These are phyloP conservation scores for Solioccasus polychromus DNA, from an alignment of 768 basidiomycete species.

Conservation along the genomic window DNA sequence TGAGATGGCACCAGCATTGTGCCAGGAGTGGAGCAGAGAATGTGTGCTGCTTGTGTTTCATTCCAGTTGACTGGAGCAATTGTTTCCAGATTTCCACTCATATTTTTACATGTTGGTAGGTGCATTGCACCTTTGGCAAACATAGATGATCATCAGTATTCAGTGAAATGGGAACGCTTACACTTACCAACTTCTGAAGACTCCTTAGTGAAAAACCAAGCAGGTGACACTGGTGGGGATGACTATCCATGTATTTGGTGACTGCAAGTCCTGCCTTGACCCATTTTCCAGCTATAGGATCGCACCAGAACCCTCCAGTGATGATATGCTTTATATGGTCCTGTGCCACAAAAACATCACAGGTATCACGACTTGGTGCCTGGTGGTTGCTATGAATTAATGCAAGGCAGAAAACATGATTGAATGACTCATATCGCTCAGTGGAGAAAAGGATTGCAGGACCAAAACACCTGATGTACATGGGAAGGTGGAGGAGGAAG, in stretches of 20 bases:
- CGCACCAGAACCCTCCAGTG: not conserved
- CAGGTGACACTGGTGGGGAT: not conserved
- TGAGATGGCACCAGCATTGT: too few species aligned
- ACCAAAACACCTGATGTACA: constrained; percentile 26
- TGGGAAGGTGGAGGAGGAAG: constrained; percentile 28
- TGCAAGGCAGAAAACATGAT: constrained; percentile 22
- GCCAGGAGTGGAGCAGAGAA: too few species aligned
- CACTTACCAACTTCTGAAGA: too few species aligned
- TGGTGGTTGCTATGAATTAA: constrained; percentile 31
- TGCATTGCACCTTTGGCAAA: too few species aligned
- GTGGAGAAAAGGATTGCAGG: constrained; percentile 30
- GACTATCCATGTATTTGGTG: not conserved
- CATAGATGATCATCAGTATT: too few species aligned
- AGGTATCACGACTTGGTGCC: constrained; percentile 27
- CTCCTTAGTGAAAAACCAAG: too few species aligned
- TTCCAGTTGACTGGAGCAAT: not conserved
- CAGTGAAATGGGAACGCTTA: too few species aligned
- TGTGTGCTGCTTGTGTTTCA: not conserved
- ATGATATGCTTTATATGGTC: constrained; percentile 2
- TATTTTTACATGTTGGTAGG: too few species aligned
- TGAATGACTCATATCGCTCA: constrained; percentile 29
- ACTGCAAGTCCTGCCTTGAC: not conserved
- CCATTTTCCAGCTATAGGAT: not conserved
- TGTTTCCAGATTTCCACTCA: too few species aligned
- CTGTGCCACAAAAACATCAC: constrained; percentile 7